Evolutionary conservation across 129 eudicot genomes (phyloP).

Genomic region (Cynara cardunculus): DNA sequence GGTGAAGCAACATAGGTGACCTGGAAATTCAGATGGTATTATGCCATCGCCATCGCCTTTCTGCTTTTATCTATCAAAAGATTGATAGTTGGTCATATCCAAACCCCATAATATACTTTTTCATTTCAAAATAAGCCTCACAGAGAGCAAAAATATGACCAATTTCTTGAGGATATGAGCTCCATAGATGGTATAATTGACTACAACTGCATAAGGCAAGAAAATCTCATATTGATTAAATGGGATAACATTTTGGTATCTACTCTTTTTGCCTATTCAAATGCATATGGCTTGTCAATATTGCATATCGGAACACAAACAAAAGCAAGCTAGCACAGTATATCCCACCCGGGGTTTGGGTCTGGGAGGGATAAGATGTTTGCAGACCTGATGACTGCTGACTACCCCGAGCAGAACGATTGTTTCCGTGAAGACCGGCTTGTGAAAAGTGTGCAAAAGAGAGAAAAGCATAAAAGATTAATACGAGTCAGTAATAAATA

Average conservation of each 20-base stretch:
- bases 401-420: too few species aligned
- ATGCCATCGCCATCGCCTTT: not conserved
- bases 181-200: not conserved
- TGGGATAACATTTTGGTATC: not conserved
- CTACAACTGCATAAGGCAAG: not conserved
- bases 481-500: too few species aligned
- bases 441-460: too few species aligned
- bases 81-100: not conserved
- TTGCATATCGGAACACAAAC: too few species aligned
- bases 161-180: not conserved
- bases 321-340: too few species aligned
- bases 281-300: not conserved
- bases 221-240: not conserved
- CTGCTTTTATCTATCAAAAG: not conserved
- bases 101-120: too few species aligned
- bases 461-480: too few species aligned
- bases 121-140: not conserved
- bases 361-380: too few species aligned
- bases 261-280: not conserved
- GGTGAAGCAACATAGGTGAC: not conserved
- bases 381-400: too few species aligned
- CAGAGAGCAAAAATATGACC: not conserved
- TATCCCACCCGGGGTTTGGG: too few species aligned
- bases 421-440: too few species aligned
- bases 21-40: not conserved